A percentile compares a stretch with the other conserved stretches of the same genome.
Conservation (phyloP, 306 rosid genomes). For the Vigna radiata region DNA sequence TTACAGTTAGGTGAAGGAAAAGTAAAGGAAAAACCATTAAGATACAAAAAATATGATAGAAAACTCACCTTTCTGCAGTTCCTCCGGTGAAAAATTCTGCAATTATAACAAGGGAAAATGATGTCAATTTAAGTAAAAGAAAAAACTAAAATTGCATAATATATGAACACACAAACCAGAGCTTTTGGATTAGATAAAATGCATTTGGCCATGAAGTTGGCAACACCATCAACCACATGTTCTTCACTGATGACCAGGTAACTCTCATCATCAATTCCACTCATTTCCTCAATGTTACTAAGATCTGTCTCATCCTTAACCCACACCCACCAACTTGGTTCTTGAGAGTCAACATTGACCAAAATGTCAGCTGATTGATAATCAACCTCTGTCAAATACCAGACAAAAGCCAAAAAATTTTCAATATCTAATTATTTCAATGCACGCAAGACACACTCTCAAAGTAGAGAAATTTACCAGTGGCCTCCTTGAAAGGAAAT, state of each 20-base stretch:
- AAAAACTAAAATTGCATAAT: not conserved
- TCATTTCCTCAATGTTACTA: slow-evolving; percentile 71
- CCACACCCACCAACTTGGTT: slow-evolving; percentile 99
- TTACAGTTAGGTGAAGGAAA: slow-evolving; percentile 19
- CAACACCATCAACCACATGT: slow-evolving; percentile 94
- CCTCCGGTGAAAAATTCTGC: slow-evolving; percentile 88
- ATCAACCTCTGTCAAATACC: slow-evolving; percentile 62
- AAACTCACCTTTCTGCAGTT: slow-evolving; percentile 82
- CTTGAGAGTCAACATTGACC: slow-evolving; percentile 69
- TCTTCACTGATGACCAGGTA: slow-evolving; percentile 85
- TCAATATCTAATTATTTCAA: slow-evolving; percentile 26
- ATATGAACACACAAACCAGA: slow-evolving; percentile 49
- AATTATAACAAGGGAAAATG: slow-evolving; percentile 42
- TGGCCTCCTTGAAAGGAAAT: slow-evolving; percentile 87
- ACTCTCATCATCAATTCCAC: slow-evolving; percentile 83
- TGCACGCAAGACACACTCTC: slow-evolving; percentile 1
- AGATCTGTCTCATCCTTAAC: slow-evolving; percentile 75
- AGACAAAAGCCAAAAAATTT: slow-evolving; percentile 22
- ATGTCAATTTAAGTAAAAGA: slow-evolving; percentile 34
- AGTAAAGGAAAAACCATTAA: slow-evolving; percentile 13
- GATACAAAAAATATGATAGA: not conserved
- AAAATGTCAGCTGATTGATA: slow-evolving; percentile 73
- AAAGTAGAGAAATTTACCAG: slow-evolving; percentile 54
- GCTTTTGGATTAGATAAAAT: slow-evolving; percentile 84
- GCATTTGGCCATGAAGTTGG: slow-evolving; percentile 91